Base-by-base conservation (phyloP, 2,329 filamentous ascomycete genomes). In the Neurospora sp. region DNA sequence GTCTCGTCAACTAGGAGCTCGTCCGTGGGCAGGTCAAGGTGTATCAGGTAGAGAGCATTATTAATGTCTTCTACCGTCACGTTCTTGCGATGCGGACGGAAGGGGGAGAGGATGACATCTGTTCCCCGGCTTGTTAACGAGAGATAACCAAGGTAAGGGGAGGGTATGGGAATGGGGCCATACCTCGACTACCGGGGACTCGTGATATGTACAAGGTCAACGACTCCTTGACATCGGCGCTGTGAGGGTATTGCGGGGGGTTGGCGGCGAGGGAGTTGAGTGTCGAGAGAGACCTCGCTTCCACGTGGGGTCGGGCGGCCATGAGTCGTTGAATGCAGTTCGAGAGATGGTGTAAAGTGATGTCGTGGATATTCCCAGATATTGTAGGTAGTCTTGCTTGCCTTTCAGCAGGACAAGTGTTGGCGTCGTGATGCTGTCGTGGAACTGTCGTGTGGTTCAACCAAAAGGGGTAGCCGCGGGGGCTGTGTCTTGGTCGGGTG, bases 101-200 rank as follows among this genome's bases (percentile, higher is more conserved):
- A 86, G 0, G 96, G 92, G 1, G 95, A 96, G 66, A 99, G 88
- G 75, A 97, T 96, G 70, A 97, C 87, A 84, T 97, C 95, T 96
- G 75, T 11, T 0, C 52, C 1, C 1, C 15, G 3, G n/a, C 11
- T 41, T 1, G n/a, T 11, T 11, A 11, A 40, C 11, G 33, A 66
- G 74, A 66, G 68, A 67, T 17, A 33, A 33, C 6, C 6, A 57
- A 67, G 43, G 69, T 12, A 67, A 43, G 41, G 67, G 28, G 71
- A 62, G 57, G 40, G 1, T 11, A 38, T 43, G 40, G 37, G 67
- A 68, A 39, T 69, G 67, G 40, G 65, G 33, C 78, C 82, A 74
- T 83, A 94, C 93, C 92, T 89, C 89, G 88, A 73, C 92, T 97
- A 28, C 95, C 95, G 1, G 96, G 96, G 0, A 99, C 95, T 74